Base-by-base conservation (phyloP, 495 filamentous ascomycete genomes). In the Aspergillus cristatus region DNA sequence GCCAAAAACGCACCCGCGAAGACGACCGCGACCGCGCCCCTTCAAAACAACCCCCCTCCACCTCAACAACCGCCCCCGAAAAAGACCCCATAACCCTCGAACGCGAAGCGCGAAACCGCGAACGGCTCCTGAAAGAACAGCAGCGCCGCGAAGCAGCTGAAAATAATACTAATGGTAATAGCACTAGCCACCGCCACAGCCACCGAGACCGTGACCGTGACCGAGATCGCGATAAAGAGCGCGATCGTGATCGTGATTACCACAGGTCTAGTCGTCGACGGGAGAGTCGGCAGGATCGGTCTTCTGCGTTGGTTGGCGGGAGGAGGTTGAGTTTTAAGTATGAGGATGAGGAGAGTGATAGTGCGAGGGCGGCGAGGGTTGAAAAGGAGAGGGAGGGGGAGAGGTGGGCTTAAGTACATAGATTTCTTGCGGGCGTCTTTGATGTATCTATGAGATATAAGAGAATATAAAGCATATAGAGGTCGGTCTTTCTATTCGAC, bases 61-160 rank as follows among this genome's bases (percentile, higher is more conserved):
- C 20, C 20, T 4, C 20, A 4, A 24, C 20, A 4, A 54, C 35
- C 34, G 46, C 28, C 18, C 65, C 68, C 0, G 62, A 63, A 10
- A 67, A 72, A 45, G 82, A 94, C 51, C 77, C 80, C 0, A 79
- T 89, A 48, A 81, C 82, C 0, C 62, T 81, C 1, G 86, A 90
- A 51, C 79, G 86, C 12, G 82, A 86, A 53, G 78, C 78, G 10
- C 70, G 83, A 11, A 79, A 87, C 41, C 69, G 82, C 8, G 86
- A 90, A 53, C 71, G 87, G 8, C 55, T 89, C 31, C 66, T 83
- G 5, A 84, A 84, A 43, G 86, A 93, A 55, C 72, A 85, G 34
- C 78, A 88, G 55, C 76, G 82, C 13, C 79, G 86, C 32, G 77
- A 76, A 38, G 62, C 62, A 54, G 49, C 57, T 62, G 54, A 62